Evolutionary conservation across 2,329 filamentous ascomycete species (phyloP).

Genomic region (Apiospora hydei): DNA sequence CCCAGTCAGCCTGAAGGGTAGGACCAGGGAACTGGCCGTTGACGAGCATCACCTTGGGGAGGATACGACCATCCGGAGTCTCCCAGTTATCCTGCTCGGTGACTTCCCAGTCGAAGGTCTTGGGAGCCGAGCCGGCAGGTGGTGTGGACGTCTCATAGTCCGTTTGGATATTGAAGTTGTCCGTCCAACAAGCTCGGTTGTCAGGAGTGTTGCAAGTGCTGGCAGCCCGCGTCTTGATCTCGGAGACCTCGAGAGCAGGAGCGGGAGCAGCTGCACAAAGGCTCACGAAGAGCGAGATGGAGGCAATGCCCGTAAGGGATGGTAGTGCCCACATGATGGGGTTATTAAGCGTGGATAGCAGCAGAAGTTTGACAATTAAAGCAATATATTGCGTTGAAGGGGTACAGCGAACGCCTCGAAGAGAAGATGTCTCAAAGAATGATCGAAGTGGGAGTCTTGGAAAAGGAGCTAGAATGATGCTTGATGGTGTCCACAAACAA

Average conservation of each 20-base stretch:
- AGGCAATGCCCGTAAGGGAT: slow-evolving; percentile 21
- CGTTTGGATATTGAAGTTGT: slow-evolving; percentile 37
- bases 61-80: slow-evolving; percentile 36
- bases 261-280: slow-evolving; percentile 22
- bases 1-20: slow-evolving; percentile 69
- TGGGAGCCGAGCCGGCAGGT: slow-evolving; percentile 27
- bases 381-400: not conserved
- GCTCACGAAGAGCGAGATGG: slow-evolving; percentile 24
- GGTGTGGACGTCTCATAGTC: slow-evolving; percentile 37
- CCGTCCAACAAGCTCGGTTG: slow-evolving; percentile 37
- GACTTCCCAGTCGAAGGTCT: slow-evolving; percentile 34
- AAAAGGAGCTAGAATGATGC: not conserved
- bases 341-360: not conserved
- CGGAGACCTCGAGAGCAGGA: not conserved
- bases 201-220: slow-evolving; percentile 26
- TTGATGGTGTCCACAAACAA: slow-evolving; percentile 2
- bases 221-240: not conserved
- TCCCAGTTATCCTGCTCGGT: slow-evolving; percentile 36
- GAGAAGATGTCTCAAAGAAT: not conserved
- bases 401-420: not conserved
- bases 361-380: not conserved
- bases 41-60: slow-evolving; percentile 60
- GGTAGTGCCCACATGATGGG: slow-evolving; percentile 24
- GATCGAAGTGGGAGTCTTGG: not conserved
- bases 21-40: slow-evolving; percentile 74